Percentiles rank a stretch among this genome's conserved stretches.
phyloP scores from a whole-genome alignment of 2,329 filamentous ascomycete genomes.

The Talaromyces rugulosus region DNA sequence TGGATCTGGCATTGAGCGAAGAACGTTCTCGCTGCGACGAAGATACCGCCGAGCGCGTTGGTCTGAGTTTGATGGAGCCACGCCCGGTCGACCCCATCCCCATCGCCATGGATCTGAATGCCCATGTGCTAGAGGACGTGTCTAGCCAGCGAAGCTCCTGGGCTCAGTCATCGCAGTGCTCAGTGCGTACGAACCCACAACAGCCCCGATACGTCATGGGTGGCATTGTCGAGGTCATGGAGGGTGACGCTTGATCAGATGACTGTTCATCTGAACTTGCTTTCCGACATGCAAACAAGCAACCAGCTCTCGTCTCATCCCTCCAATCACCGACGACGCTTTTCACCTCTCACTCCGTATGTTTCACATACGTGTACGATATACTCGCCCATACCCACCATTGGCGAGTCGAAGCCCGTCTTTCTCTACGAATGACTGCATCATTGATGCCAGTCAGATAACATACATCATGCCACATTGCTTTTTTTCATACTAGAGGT shows the following conservation, averaged over 20 bases:
- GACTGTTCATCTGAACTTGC: background rate
- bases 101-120: conserved; percentile 21
- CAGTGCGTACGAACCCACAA: conserved; percentile 11
- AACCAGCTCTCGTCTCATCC: background rate
- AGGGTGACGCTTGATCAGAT: conserved; percentile 29
- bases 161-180: conserved; percentile 9
- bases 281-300: background rate
- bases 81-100: conserved; percentile 36
- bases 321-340: background rate
- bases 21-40: conserved; percentile 37
- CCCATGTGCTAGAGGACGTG: conserved; percentile 16
- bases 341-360: background rate
- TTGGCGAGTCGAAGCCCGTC: background rate
- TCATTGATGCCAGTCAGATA: background rate
- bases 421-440: background rate
- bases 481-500: background rate
- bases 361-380: background rate
- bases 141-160: conserved; percentile 12
- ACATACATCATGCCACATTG: background rate
- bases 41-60: conserved; percentile 36
- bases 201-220: conserved; percentile 42
- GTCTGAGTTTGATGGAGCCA: conserved; percentile 42
- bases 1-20: conserved; percentile 41
- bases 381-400: background rate
- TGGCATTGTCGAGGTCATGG: conserved; percentile 46